Conservation (phyloP, 1,139 yeast genomes). For the Kluyveromyces sp. region DNA sequence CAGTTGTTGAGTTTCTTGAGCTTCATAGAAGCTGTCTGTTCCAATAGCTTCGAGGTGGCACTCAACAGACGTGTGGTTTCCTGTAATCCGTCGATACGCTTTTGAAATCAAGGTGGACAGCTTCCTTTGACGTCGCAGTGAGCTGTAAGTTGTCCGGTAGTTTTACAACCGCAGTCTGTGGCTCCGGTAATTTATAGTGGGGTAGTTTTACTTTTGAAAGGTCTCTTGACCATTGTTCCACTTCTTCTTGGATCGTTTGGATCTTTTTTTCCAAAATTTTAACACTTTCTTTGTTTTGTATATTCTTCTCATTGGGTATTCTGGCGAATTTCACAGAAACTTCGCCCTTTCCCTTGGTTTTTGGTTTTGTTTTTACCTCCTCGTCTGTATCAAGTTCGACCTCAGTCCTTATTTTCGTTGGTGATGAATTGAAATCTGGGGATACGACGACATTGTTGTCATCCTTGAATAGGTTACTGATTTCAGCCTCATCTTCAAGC, state of each 20-base stretch:
- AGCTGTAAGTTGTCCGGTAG: constrained; percentile 2
- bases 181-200: constrained; percentile 4
- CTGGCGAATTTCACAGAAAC: constrained; percentile 4
- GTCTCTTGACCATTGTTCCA: constrained; percentile 22
- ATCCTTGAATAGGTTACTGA: constrained; percentile 21
- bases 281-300: constrained; percentile 25
- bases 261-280: constrained; percentile 19
- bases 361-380: neutral
- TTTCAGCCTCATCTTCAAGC: constrained; percentile 13
- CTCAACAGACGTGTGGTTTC: constrained; percentile 14
- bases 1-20: constrained; percentile 9
- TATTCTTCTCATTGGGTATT: constrained; percentile 27
- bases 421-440: constrained; percentile 1
- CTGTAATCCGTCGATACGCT: constrained; percentile 10
- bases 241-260: constrained; percentile 17
- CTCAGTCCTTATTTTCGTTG: neutral
- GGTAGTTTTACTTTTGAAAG: constrained; percentile 16
- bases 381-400: no score
- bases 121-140: constrained; percentile 2
- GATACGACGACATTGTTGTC: constrained; percentile 12
- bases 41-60: constrained; percentile 13
- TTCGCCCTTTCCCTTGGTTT: neutral
- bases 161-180: neutral
- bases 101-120: neutral
- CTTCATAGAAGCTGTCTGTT: constrained; percentile 7